phyloP scores from a whole-genome alignment of 805 yeast species.

The Dipodascopsis uninucleata region DNA sequence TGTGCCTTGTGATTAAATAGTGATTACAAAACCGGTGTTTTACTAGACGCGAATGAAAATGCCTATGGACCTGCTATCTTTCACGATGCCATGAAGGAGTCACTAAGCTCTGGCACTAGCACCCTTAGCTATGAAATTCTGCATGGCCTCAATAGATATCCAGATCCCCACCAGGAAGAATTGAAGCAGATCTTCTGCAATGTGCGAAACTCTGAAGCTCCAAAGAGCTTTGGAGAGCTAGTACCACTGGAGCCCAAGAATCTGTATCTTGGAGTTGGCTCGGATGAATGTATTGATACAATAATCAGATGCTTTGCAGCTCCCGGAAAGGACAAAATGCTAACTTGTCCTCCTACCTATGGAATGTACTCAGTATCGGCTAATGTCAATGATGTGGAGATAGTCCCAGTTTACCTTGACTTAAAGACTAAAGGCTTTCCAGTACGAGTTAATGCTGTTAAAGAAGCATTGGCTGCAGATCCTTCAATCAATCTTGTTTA shows the following conservation, averaged over 20 bases:
- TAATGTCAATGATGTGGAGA: constrained; percentile 77
- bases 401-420: constrained; percentile 70
- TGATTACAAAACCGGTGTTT: constrained; percentile 81
- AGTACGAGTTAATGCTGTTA: constrained; percentile 54
- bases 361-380: constrained; percentile 97
- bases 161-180: constrained; percentile 89
- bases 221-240: constrained; percentile 11
- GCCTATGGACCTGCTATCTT: constrained; percentile 80
- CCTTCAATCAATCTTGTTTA: constrained; percentile 67
- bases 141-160: constrained; percentile 79
- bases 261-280: constrained; percentile 91
- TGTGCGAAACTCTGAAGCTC: constrained; percentile 58
- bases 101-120: constrained; percentile 14
- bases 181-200: constrained; percentile 68
- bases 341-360: constrained; percentile 92
- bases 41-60: constrained; percentile 94
- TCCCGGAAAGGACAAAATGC: constrained; percentile 78
- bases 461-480: constrained; percentile 53
- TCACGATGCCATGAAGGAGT: not conserved
- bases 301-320: constrained; percentile 76
- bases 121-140: constrained; percentile 45
- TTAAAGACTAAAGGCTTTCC: constrained; percentile 53
- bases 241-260: constrained; percentile 54
- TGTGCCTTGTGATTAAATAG: constrained; percentile 28
- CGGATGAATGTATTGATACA: constrained; percentile 92